These are phyloP conservation scores for Xylaria telfairii DNA, from an alignment of 495 filamentous ascomycete species.

Conservation along the genomic window DNA sequence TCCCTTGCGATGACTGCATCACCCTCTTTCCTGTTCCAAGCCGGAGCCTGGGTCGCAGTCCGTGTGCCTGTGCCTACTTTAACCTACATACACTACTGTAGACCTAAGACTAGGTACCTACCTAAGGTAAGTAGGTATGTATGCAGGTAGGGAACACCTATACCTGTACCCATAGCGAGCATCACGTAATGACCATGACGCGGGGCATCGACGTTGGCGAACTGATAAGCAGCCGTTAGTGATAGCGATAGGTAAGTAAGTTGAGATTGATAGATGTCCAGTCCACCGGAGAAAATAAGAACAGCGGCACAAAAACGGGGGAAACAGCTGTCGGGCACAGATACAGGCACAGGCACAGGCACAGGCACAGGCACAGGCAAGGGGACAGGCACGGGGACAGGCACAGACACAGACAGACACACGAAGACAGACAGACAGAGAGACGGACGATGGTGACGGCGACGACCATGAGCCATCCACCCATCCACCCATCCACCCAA, in stretches of 20 bases:
- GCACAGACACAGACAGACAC: neutral
- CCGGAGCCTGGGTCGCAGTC: neutral
- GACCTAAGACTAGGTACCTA: neutral
- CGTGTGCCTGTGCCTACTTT: neutral
- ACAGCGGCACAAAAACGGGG: neutral
- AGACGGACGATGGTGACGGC: neutral
- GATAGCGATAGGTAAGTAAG: neutral
- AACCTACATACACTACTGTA: neutral
- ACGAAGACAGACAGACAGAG: neutral
- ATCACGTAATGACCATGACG: conserved; percentile 4
- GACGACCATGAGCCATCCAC: neutral
- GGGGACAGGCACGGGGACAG: neutral
- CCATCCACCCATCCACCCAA: neutral
- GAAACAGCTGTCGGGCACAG: neutral
- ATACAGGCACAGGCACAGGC: neutral
- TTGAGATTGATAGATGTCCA: neutral
- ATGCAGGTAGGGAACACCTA: neutral
- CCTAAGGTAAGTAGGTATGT: neutral
- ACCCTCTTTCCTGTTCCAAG: neutral
- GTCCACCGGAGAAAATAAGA: neutral
- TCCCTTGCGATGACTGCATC: neutral
- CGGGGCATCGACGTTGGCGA: conserved; percentile 11
- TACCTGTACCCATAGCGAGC: neutral
- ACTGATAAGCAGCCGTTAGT: neutral
- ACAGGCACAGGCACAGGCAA: neutral